Evolutionary conservation across 768 basidiomycete species (phyloP).

Genomic region (Rhizopogon salebrosus): DNA sequence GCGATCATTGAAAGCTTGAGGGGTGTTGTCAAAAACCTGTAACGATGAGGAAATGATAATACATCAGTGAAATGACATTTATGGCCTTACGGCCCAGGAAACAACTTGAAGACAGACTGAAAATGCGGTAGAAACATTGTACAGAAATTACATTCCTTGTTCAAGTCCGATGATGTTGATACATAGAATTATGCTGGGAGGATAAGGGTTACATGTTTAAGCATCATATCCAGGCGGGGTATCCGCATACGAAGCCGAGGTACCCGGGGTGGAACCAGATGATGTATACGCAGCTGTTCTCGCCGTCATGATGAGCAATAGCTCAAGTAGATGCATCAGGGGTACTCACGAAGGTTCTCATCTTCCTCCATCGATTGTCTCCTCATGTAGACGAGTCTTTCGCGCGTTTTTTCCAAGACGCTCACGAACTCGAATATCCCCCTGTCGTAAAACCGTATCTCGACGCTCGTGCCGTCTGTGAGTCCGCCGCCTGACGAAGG

Average conservation of each 20-base stretch:
- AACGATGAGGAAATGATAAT: not conserved
- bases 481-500: constrained; percentile 67
- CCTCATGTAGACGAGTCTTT: constrained; percentile 71
- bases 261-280: constrained; percentile 11
- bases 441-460: constrained; percentile 63
- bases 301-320: not conserved
- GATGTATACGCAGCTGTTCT: constrained; percentile 25
- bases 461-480: constrained; percentile 55
- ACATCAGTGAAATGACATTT: not conserved
- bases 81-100: not conserved
- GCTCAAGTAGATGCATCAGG: not conserved
- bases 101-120: not conserved
- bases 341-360: constrained; percentile 24
- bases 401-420: constrained; percentile 71
- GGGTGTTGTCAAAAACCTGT: too few relatives aligned
- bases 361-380: constrained; percentile 40
- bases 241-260: constrained; percentile 16
- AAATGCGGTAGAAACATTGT: not conserved
- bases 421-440: constrained; percentile 73
- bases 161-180: not conserved
- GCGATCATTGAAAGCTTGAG: too few relatives aligned
- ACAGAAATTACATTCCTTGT: not conserved
- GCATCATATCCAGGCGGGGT: constrained; percentile 25
- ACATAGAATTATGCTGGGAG: not conserved
- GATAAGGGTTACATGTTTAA: constrained; percentile 7